Evolutionary conservation across 352 stramenopile species (phyloP).

Genomic region (Phytophthora hibernalis): DNA sequence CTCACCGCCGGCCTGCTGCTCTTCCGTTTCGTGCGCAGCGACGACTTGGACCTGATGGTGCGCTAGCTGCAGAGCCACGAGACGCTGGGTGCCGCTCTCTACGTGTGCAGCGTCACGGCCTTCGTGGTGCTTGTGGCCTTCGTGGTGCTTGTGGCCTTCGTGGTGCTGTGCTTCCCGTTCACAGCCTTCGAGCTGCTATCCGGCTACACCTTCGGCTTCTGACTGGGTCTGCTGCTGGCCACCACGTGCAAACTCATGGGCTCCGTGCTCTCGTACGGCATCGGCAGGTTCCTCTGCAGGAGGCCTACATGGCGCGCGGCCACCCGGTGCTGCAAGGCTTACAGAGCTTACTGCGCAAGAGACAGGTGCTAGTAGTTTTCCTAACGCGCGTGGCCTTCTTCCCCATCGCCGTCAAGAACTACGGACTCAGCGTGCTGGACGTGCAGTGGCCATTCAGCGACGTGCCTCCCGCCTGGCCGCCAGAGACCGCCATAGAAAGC

Average conservation of each 20-base stretch:
- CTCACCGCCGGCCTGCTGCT: constrained; percentile 35
- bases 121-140: too few species aligned
- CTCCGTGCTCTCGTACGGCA: constrained; percentile 72
- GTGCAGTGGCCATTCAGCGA: too few species aligned
- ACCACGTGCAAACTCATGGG: constrained; percentile 72
- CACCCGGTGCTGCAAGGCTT: constrained; percentile 76
- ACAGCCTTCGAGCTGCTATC: constrained; percentile 83
- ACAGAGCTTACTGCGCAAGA: constrained; percentile 62
- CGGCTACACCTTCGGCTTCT: constrained; percentile 84
- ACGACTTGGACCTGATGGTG: constrained; percentile 56
- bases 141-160: too few species aligned
- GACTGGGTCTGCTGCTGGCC: constrained; percentile 67
- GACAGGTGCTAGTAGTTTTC: constrained; percentile 80
- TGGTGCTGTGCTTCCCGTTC: constrained; percentile 76
- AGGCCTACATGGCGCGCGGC: constrained; percentile 70
- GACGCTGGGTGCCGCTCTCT: constrained; percentile 49
- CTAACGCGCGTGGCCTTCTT: constrained; percentile 84
- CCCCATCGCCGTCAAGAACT: constrained; percentile 89
- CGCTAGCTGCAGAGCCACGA: constrained; percentile 60
- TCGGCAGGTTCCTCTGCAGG: constrained; percentile 74
- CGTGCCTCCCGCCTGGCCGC: too few species aligned
- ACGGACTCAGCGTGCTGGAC: constrained; percentile 83
- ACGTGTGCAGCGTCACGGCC: constrained; percentile 50
- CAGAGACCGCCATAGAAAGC: too few species aligned
- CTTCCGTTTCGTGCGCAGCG: constrained; percentile 51